These are phyloP conservation scores for Pestalotiopsis fici DNA, from an alignment of 2,329 filamentous ascomycete species.

Conservation along the genomic window DNA sequence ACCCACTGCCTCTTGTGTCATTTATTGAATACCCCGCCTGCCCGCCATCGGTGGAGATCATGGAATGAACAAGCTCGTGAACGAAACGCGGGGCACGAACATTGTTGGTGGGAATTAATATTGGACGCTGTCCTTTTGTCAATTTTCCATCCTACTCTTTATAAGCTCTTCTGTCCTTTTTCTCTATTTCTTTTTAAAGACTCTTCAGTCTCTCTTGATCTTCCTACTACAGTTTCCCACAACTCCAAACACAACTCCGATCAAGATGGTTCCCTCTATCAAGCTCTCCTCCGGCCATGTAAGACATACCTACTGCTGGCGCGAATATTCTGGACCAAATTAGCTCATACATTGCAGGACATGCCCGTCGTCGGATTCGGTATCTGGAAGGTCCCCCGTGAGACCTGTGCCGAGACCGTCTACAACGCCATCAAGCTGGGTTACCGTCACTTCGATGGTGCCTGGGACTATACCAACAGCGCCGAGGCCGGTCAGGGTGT, in stretches of 20 bases:
- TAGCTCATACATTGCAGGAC: conserved; percentile 23
- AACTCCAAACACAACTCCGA: background rate
- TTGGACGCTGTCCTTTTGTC: background rate
- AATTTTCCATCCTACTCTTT: background rate
- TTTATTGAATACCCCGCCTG: background rate
- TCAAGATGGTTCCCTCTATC: conserved; percentile 22
- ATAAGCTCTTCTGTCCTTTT: background rate
- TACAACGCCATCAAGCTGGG: conserved; percentile 62
- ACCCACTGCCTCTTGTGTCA: background rate
- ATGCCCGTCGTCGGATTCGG: conserved; percentile 42
- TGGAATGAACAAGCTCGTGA: conserved; percentile 3
- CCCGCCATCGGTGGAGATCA: background rate
- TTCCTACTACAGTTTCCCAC: background rate
- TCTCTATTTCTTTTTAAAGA: background rate
- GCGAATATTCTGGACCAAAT: background rate
- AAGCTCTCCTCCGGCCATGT: conserved; percentile 39
- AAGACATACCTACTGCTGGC: conserved; percentile 10
- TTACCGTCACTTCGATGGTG: conserved; percentile 54
- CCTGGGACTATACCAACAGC: conserved; percentile 65
- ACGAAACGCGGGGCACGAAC: background rate
- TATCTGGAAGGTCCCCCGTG: conserved; percentile 40
- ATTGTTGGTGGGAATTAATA: background rate
- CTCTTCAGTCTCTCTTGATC: background rate
- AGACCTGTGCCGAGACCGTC: conserved; percentile 48
- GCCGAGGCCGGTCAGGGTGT: conserved; percentile 66